Conservation (phyloP, 169 alveolate genomes). For the Cryptosporidium meleagridis region DNA sequence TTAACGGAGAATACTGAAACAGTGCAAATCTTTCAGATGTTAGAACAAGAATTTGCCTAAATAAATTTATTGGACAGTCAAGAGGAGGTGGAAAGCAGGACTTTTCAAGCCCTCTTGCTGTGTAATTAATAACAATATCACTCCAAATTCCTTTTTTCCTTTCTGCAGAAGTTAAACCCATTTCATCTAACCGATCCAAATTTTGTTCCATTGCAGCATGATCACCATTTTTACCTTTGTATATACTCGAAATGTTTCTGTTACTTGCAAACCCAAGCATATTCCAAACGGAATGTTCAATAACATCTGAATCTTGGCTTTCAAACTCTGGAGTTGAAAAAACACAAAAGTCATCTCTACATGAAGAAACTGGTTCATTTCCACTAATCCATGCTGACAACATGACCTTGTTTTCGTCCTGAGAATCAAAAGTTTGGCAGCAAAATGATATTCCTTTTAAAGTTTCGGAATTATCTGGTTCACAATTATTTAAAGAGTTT, state of each 20-base stretch:
- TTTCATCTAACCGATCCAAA: slow-evolving; percentile 47
- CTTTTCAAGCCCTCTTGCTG: slow-evolving; percentile 67
- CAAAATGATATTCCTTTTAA: neutral
- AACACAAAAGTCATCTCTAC: slow-evolving; percentile 71
- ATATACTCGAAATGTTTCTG: slow-evolving; percentile 37
- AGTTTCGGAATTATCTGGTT: neutral
- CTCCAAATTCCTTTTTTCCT: slow-evolving; percentile 63
- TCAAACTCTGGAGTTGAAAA: slow-evolving; percentile 69
- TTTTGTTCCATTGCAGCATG: slow-evolving; percentile 74
- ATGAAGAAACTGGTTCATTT: slow-evolving; percentile 40
- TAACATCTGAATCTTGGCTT: neutral
- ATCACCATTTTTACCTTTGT: slow-evolving; percentile 57
- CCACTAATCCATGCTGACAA: slow-evolving; percentile 54
- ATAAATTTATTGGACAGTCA: slow-evolving; percentile 50
- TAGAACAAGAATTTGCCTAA: slow-evolving; percentile 66
- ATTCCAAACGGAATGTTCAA: slow-evolving; percentile 39
- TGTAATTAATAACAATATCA: slow-evolving; percentile 60
- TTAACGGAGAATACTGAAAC: slow-evolving; percentile 59
- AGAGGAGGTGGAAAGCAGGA: slow-evolving; percentile 76
- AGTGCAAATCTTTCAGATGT: slow-evolving; percentile 71
- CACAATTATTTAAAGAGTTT: neutral
- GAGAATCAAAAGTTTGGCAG: neutral
- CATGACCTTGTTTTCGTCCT: slow-evolving; percentile 13
- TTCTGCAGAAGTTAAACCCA: slow-evolving; percentile 38
- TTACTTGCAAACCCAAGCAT: slow-evolving; percentile 48